These are phyloP conservation scores for Sanghuangporus baumii DNA, from an alignment of 1,284 basidiomycete genomes.

Conservation along the genomic window DNA sequence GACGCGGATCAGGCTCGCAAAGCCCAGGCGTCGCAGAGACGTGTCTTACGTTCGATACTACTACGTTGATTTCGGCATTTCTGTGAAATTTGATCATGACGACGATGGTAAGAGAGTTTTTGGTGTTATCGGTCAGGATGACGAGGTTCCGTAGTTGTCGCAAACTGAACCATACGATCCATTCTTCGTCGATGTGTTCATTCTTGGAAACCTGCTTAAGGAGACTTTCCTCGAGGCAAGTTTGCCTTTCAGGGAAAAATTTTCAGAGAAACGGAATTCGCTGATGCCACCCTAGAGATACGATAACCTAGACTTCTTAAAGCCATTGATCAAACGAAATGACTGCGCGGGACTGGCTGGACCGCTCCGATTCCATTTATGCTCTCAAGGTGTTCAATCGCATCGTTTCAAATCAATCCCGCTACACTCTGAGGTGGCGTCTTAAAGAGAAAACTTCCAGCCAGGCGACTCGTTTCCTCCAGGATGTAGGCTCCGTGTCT, in stretches of 20 bases:
- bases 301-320: constrained; percentile 12
- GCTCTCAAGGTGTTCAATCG: neutral
- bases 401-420: neutral
- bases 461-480: no score
- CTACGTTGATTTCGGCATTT: constrained; percentile 35
- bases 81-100: constrained; percentile 14
- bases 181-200: constrained; percentile 9
- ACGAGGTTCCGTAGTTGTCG: neutral
- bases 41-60: constrained; percentile 25
- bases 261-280: neutral
- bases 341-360: constrained; percentile 5
- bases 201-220: constrained; percentile 5
- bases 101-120: neutral
- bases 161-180: constrained; percentile 1
- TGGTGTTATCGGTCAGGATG: neutral
- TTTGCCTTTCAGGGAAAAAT: neutral
- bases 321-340: constrained; percentile 10
- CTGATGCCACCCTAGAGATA: constrained; percentile 6
- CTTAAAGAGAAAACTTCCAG: neutral
- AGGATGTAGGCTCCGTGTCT: no score
- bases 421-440: neutral
- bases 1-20: constrained; percentile 3
- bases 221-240: neutral
- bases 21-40: constrained; percentile 33
- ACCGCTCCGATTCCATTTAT: neutral